Base-by-base conservation (phyloP, 2,329 filamentous ascomycete genomes). In the Nannizziopsis barbatae region DNA sequence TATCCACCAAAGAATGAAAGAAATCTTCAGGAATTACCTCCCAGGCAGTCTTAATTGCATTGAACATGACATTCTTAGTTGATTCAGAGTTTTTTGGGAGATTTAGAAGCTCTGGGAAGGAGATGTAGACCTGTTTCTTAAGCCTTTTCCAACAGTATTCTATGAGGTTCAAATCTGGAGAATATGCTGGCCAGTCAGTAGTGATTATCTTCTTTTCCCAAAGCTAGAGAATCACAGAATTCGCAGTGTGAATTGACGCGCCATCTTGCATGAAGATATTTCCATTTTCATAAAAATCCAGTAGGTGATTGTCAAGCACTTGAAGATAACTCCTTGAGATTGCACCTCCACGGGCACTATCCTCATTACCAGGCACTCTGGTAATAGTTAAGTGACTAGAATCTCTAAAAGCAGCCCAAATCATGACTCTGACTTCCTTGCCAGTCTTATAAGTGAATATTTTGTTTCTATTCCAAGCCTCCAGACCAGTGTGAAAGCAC, bases 81-180 rank as follows among this genome's bases (percentile, higher is more conserved):
- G 31, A 15, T 33, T 1, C 10, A 45, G 9, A 9, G 17, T n/a
- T 18, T 5, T 17, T 2, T 17, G 20, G 15, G 20, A 36, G 30
- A 31, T 42, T 2, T n/a, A n/a, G n/a, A n/a, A n/a, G n/a, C n/a
- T n/a, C n/a, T n/a, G n/a, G n/a, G n/a, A n/a, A n/a, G n/a, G n/a
- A n/a, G n/a, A n/a, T n/a, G n/a, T n/a, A n/a, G n/a, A n/a, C n/a
- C n/a, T n/a, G n/a, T n/a, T n/a, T n/a, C n/a, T n/a, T n/a, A n/a
- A n/a, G n/a, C n/a, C n/a, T n/a, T n/a, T n/a, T n/a, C n/a, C n/a
- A n/a, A 18, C 39, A 42, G 47, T 52, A 52, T 43, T 60, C 53
- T 47, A 57, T 58, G 36, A 50, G 43, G 41, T 55, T 57, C 1
- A 60, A 47, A 47, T 60, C 54, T 40, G 55, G 54, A 3, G 53